These are phyloP conservation scores for Mycena vitilis DNA, from an alignment of 768 basidiomycete genomes.

Conservation along the genomic window DNA sequence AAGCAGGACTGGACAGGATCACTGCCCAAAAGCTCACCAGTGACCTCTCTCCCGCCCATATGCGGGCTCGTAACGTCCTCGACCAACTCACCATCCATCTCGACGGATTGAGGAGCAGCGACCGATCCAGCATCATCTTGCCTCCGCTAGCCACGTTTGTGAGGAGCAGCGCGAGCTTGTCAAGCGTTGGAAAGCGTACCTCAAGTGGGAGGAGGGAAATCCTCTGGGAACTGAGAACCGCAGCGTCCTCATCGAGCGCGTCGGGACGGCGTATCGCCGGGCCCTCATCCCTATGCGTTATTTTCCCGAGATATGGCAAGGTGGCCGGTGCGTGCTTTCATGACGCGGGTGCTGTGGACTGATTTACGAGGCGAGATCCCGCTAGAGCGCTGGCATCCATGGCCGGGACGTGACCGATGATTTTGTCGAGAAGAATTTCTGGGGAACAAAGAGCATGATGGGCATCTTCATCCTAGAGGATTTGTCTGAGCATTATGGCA, in stretches of 20 bases:
- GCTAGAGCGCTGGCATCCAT: too few relatives aligned
- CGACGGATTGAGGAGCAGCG: constrained; percentile 62
- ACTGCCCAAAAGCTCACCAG: constrained; percentile 97
- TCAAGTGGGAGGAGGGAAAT: constrained; percentile 96
- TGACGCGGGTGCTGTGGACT: too few relatives aligned
- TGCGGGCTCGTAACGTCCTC: constrained; percentile 93
- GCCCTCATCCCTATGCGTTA: constrained; percentile 93
- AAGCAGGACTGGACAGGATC: constrained; percentile 88
- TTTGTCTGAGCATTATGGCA: too few relatives aligned
- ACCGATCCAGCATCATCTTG: constrained; percentile 67
- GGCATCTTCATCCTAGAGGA: too few relatives aligned
- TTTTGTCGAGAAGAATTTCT: too few relatives aligned
- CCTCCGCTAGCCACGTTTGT: constrained; percentile 81
- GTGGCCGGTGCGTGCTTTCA: too few relatives aligned
- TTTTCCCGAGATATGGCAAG: constrained; percentile 94
- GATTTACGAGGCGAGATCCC: too few relatives aligned
- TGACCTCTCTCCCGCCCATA: constrained; percentile 92
- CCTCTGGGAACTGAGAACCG: constrained; percentile 91
- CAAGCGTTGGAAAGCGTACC: constrained; percentile 90
- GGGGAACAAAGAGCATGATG: too few relatives aligned
- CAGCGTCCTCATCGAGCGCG: constrained; percentile 69
- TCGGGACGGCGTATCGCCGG: constrained; percentile 88
- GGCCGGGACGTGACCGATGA: too few relatives aligned
- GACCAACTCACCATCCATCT: constrained; percentile 83
- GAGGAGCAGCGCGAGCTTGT: constrained; percentile 77